These are phyloP conservation scores for Lepidium campestre DNA, from an alignment of 441 rosid genomes.

Conservation along the genomic window DNA sequence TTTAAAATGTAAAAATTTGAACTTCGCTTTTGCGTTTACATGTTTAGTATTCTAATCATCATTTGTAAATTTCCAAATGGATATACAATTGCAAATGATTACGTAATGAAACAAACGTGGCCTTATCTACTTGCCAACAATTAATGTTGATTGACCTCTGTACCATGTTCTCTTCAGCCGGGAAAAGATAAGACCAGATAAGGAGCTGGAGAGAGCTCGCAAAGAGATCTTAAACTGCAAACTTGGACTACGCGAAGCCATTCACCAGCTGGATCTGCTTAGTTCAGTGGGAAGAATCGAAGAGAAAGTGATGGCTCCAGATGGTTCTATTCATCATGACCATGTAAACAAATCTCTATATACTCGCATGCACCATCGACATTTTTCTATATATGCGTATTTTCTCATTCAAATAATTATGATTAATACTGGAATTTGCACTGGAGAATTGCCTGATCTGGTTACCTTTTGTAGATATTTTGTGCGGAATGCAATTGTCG, in stretches of 20 bases:
- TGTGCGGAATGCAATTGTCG: constrained; percentile 87
- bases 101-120: not conserved
- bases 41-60: not conserved
- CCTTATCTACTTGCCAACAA: not conserved
- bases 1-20: not conserved
- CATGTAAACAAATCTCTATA: constrained; percentile 44
- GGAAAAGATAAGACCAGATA: constrained; percentile 92
- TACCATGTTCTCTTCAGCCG: constrained; percentile 43
- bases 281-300: constrained; percentile 86
- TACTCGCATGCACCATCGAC: not conserved
- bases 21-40: not conserved
- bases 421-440: not conserved
- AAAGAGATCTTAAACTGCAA: constrained; percentile 85
- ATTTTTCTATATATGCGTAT: not conserved
- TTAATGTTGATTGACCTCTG: constrained; percentile 11
- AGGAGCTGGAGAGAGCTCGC: constrained; percentile 79
- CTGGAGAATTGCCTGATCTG: constrained; percentile 3
- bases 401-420: not conserved
- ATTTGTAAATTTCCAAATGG: not conserved
- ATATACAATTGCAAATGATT: not conserved
- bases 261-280: constrained; percentile 72
- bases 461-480: constrained; percentile 55
- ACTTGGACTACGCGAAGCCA: constrained; percentile 83
- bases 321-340: constrained; percentile 96
- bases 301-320: constrained; percentile 79